Evolutionary conservation across 148 eudicot species (phyloP).

Genomic region (Camellia sinensis): DNA sequence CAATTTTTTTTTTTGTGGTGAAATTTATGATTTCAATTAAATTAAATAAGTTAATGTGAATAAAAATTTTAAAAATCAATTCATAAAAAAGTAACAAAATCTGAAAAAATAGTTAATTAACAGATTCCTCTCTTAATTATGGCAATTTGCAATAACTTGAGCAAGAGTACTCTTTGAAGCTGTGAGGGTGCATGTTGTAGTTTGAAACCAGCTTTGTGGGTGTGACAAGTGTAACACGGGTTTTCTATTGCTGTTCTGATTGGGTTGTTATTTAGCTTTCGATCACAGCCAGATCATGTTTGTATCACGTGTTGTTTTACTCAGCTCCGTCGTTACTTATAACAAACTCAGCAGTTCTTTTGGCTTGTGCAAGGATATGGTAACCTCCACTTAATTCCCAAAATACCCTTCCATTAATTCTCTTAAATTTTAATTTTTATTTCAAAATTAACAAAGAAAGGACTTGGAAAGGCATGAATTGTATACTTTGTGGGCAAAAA

Average conservation of each 20-base stretch:
- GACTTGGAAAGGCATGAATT: background rate
- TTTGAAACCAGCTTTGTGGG: background rate
- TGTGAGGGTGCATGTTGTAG: too few species aligned
- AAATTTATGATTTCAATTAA: too few species aligned
- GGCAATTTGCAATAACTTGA: background rate
- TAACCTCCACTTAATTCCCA: background rate
- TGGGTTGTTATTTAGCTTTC: background rate
- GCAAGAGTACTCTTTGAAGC: background rate
- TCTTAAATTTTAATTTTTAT: background rate
- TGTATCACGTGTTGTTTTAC: background rate
- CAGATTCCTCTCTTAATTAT: background rate
- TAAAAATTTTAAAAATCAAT: too few species aligned
- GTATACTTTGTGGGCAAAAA: background rate
- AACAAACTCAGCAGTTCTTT: conserved; percentile 18
- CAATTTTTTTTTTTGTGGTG: too few species aligned
- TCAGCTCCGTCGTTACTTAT: conserved; percentile 18
- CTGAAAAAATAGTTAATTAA: background rate
- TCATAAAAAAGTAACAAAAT: background rate
- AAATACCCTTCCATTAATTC: conserved; percentile 10
- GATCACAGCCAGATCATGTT: background rate
- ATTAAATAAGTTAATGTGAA: too few species aligned
- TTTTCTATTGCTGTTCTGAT: background rate
- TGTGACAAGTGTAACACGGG: background rate
- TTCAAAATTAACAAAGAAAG: background rate
- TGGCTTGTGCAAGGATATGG: conserved; percentile 20